A percentile compares a stretch with the other conserved stretches of the same genome.
Conservation (phyloP, 2,329 filamentous ascomycete species). For the Fusarium buxicola region DNA sequence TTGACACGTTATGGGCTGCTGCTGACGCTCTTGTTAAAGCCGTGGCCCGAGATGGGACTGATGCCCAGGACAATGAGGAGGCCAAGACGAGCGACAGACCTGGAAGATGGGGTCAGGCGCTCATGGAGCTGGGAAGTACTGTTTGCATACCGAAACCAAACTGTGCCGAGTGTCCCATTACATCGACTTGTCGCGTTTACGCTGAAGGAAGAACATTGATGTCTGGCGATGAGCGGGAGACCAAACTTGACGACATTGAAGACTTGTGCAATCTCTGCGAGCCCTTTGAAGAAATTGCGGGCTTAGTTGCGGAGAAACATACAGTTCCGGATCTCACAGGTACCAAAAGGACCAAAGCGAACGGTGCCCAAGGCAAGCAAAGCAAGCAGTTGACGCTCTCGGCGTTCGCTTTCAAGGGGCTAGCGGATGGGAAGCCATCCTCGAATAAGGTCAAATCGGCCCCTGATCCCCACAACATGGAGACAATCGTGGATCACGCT, state of each 20-base stretch:
- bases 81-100: slow-evolving; percentile 60
- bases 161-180: slow-evolving; percentile 64
- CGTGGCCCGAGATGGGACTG: slow-evolving; percentile 56
- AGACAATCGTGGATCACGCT: slow-evolving; percentile 58
- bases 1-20: slow-evolving; percentile 68
- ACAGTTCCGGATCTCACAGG: slow-evolving; percentile 11
- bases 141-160: slow-evolving; percentile 70
- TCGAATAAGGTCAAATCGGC: slow-evolving; percentile 22
- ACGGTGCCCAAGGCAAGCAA: slow-evolving; percentile 35
- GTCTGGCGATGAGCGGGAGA: slow-evolving; percentile 12
- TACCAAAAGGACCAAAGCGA: slow-evolving; percentile 27
- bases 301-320: slow-evolving; percentile 36
- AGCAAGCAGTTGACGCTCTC: slow-evolving; percentile 49
- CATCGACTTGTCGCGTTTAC: slow-evolving; percentile 63
- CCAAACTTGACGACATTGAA: slow-evolving; percentile 59
- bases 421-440: slow-evolving; percentile 18
- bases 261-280: slow-evolving; percentile 63
- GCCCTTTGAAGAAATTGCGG: slow-evolving; percentile 54
- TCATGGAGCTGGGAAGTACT: slow-evolving; percentile 75
- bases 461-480: slow-evolving; percentile 42
- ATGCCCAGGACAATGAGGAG: slow-evolving; percentile 36
- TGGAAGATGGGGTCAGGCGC: slow-evolving; percentile 71
- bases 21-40: slow-evolving; percentile 66
- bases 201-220: slow-evolving; percentile 57
- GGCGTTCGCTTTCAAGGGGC: slow-evolving; percentile 51